Percentiles rank a stretch among this genome's conserved stretches.
Evolutionary conservation across 2,329 filamentous ascomycete genomes (phyloP).

Genomic region (Botryosphaeria dothidea): DNA sequence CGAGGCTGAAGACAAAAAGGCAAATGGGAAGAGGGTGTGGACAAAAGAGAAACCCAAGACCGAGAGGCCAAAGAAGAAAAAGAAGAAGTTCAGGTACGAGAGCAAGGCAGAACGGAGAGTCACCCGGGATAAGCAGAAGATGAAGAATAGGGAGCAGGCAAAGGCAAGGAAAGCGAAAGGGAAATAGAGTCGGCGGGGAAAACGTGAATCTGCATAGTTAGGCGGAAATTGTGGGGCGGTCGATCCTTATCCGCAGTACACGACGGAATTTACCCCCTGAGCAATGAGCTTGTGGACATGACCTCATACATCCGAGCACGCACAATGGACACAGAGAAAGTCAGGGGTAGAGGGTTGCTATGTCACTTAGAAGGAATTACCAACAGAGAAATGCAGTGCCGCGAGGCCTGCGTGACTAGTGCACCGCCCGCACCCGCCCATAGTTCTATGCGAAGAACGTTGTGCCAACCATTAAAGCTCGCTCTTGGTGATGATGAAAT

Average conservation of each 20-base stretch:
- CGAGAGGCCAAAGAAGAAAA: constrained; percentile 69
- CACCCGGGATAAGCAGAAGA: constrained; percentile 62
- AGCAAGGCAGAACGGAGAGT: constrained; percentile 76
- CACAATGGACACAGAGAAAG: neutral
- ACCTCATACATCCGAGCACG: neutral
- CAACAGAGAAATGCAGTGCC: constrained; percentile 23
- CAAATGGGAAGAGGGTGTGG: constrained; percentile 47
- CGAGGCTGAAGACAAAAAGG: constrained; percentile 44
- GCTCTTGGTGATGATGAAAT: constrained; percentile 6
- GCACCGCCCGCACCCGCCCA: constrained; percentile 4
- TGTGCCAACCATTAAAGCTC: constrained; percentile 14
- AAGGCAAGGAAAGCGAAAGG: constrained; percentile 49
- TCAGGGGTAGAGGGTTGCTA: constrained; percentile 19
- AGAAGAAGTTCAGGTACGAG: constrained; percentile 92
- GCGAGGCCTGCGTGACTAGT: constrained; percentile 1
- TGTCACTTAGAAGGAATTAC: constrained; percentile 21
- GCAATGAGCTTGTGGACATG: neutral
- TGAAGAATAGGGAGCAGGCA: constrained; percentile 71
- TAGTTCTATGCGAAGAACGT: constrained; percentile 7
- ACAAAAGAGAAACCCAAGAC: constrained; percentile 55
- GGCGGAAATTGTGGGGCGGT: neutral
- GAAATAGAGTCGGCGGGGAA: neutral
- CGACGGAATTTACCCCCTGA: neutral
- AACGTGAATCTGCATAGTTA: neutral
- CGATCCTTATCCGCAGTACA: neutral